A percentile compares a stretch with the other conserved stretches of the same genome.
Evolutionary conservation across 306 rosid genomes (phyloP).

Genomic region (Cyamopsis tetragonoloba): DNA sequence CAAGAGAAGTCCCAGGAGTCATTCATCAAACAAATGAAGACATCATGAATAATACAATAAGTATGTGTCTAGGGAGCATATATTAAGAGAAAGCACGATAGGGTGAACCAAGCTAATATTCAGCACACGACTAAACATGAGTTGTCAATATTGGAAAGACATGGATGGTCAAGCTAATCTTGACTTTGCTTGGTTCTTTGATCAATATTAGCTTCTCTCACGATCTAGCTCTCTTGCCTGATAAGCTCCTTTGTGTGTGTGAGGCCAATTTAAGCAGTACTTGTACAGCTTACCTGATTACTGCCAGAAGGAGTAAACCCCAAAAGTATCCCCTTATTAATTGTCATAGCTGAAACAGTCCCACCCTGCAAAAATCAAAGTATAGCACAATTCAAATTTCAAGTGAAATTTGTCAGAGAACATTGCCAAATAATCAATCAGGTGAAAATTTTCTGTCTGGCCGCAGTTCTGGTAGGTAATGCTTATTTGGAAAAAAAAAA

Average conservation of each 20-base stretch:
- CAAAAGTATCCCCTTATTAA: slow-evolving; percentile 78
- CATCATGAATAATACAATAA: neutral
- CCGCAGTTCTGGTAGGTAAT: neutral
- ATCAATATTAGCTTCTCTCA: too few species aligned
- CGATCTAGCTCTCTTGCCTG: too few species aligned
- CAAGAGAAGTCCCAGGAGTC: slow-evolving; percentile 27
- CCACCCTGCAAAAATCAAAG: slow-evolving; percentile 65
- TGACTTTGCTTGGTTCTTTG: too few species aligned
- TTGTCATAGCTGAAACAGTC: slow-evolving; percentile 80
- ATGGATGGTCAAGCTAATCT: too few species aligned
- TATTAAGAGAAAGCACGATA: neutral
- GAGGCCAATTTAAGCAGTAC: neutral
- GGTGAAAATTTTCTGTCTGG: neutral
- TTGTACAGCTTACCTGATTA: slow-evolving; percentile 40
- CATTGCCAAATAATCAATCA: neutral
- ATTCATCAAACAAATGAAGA: slow-evolving; percentile 17
- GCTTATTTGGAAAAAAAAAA: neutral
- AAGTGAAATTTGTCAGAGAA: neutral
- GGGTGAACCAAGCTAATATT: neutral
- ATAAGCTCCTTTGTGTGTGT: neutral
- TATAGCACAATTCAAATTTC: slow-evolving; percentile 5
- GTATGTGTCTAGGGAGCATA: neutral
- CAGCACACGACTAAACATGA: neutral
- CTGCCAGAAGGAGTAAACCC: slow-evolving; percentile 81
- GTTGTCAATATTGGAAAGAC: too few species aligned